A percentile compares a stretch with the other conserved stretches of the same genome.
Evolutionary conservation across 2,329 filamentous ascomycete genomes (phyloP).

Genomic region (Trichoderma koningii): DNA sequence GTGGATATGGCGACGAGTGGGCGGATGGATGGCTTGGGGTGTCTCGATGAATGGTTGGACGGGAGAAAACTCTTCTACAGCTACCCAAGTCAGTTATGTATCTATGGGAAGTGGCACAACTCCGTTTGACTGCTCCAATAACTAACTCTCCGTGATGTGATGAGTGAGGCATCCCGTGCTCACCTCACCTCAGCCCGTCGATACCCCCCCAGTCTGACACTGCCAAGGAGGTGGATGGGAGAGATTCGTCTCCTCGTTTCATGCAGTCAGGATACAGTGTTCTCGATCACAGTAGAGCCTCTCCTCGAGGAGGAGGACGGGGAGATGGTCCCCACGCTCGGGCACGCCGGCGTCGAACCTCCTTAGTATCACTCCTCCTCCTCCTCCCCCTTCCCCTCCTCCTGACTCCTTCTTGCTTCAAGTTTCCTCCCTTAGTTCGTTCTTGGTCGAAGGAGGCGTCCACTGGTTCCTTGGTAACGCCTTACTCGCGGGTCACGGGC

Average conservation of each 20-base stretch:
- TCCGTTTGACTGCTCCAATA: background rate
- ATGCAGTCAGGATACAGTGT: background rate
- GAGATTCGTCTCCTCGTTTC: background rate
- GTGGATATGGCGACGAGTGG: slow-evolving; percentile 9
- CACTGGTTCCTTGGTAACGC: background rate
- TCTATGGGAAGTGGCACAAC: background rate
- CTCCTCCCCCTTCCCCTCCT: background rate
- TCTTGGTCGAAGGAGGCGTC: slow-evolving; percentile 10
- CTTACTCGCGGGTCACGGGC: slow-evolving; percentile 23
- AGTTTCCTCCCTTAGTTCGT: background rate
- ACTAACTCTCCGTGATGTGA: background rate
- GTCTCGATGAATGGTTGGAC: slow-evolving; percentile 3
- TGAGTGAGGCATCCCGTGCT: slow-evolving; percentile 9
- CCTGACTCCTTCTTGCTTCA: background rate
- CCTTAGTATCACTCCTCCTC: background rate
- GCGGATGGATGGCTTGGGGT: background rate
- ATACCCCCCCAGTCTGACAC: background rate
- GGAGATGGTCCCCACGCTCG: slow-evolving; percentile 3
- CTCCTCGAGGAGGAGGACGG: background rate
- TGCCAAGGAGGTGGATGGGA: background rate
- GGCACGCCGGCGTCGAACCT: slow-evolving; percentile 14
- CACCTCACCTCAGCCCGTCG: slow-evolving; percentile 17
- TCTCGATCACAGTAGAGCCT: background rate
- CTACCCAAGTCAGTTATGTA: background rate
- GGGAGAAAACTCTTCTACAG: slow-evolving; percentile 19